A percentile compares a stretch with the other conserved stretches of the same genome.
Conservation (phyloP, 2,329 filamentous ascomycete species). For the Elsinoe perseae region DNA sequence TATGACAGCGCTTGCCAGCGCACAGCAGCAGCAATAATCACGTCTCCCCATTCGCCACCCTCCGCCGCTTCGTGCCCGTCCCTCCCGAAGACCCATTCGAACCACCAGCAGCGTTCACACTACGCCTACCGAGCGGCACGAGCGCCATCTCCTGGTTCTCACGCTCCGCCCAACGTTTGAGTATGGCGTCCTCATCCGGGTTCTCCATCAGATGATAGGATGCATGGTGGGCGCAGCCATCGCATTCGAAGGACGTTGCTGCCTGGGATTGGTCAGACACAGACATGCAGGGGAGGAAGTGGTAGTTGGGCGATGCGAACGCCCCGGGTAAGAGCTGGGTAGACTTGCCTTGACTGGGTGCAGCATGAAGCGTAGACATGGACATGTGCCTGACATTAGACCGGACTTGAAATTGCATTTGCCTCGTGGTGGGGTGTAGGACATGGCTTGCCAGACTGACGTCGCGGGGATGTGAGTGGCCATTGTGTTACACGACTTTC, state of each 20-base stretch:
- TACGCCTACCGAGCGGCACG: neutral
- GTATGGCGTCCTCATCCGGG: conserved; percentile 40
- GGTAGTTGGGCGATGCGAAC: neutral
- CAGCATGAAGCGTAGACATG: conserved; percentile 50
- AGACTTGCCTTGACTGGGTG: conserved; percentile 46
- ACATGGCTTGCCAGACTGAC: conserved; percentile 46
- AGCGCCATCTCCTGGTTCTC: conserved; percentile 22
- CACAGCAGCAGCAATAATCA: neutral
- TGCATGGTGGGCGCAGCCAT: conserved; percentile 49
- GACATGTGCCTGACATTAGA: conserved; percentile 40
- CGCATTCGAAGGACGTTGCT: conserved; percentile 47
- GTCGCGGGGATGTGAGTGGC: neutral
- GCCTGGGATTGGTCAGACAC: conserved; percentile 26
- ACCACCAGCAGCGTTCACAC: neutral
- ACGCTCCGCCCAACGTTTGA: conserved; percentile 36
- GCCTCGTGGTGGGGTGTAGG: conserved; percentile 44
- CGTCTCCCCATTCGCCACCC: conserved; percentile 10
- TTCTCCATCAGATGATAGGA: conserved; percentile 49
- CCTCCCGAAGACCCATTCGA: neutral
- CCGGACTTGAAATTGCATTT: conserved; percentile 44
- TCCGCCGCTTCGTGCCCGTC: conserved; percentile 17
- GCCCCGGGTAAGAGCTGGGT: neutral
- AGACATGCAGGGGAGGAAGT: neutral
- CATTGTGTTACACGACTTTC: neutral
- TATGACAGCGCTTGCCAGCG: too few species aligned